Percentiles rank a stretch among this genome's conserved stretches.
Conservation (phyloP, 1,139 yeast genomes). For the Nematodospora anomalae region DNA sequence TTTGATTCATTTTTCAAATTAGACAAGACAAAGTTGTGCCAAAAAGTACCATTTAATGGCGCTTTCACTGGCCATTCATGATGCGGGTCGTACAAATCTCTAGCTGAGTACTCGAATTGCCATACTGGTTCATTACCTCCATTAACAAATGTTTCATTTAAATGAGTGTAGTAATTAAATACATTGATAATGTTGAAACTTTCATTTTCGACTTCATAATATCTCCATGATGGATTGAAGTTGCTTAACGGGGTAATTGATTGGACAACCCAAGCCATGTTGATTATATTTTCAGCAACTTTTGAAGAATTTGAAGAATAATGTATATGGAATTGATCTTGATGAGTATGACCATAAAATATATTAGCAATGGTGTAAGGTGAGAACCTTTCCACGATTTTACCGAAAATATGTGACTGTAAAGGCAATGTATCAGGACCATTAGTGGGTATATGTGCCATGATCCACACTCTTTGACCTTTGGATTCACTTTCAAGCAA, state of each 20-base stretch:
- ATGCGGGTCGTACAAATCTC: conserved; percentile 49
- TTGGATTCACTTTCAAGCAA: conserved; percentile 55
- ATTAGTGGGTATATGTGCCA: conserved; percentile 66
- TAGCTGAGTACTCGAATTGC: conserved; percentile 55
- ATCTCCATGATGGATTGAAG: conserved; percentile 70
- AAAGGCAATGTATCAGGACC: conserved; percentile 57
- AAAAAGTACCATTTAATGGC: conserved; percentile 60
- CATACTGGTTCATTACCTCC: conserved; percentile 54
- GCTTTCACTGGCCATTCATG: conserved; percentile 49
- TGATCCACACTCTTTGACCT: conserved; percentile 67
- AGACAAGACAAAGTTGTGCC: conserved; percentile 45
- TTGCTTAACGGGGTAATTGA: conserved; percentile 62
- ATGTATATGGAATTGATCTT: conserved; percentile 62
- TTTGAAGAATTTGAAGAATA: conserved; percentile 44
- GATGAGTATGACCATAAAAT: conserved; percentile 76
- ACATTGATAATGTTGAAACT: conserved; percentile 64
- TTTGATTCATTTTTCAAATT: conserved; percentile 35
- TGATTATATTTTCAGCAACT: conserved; percentile 45
- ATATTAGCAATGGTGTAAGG: conserved; percentile 68
- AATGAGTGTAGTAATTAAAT: conserved; percentile 52
- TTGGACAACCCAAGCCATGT: conserved; percentile 66
- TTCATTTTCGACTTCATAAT: conserved; percentile 64
- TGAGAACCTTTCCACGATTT: conserved; percentile 63
- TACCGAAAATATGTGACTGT: conserved; percentile 54
- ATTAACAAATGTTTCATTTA: conserved; percentile 52